Conservation (phyloP, 192 early-diverging fungal species). For the Backusella tarrabulga region DNA sequence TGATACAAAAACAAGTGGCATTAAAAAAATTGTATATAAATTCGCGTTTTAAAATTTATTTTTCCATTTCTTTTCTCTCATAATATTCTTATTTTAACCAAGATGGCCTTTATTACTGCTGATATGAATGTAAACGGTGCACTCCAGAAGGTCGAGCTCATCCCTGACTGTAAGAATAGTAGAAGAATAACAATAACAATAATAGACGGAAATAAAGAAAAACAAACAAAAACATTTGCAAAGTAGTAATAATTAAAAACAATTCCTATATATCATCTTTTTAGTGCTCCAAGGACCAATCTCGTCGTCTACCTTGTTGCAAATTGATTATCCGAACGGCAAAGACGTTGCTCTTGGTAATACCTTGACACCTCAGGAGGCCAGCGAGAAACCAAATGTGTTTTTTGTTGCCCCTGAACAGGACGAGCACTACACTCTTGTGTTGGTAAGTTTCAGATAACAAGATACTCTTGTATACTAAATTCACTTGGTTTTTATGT, state of each 20-base stretch:
- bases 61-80: not conserved
- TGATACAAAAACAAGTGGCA: not conserved
- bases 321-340: constrained; percentile 17
- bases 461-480: not conserved
- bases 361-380: constrained; percentile 12
- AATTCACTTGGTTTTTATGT: not conserved
- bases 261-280: not conserved
- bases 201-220: not conserved
- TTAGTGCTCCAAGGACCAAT: constrained; percentile 6
- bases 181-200: not conserved
- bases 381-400: constrained; percentile 15
- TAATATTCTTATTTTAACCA: not conserved
- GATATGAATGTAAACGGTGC: constrained; percentile 35
- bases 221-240: not conserved
- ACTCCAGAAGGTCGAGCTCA: constrained; percentile 38
- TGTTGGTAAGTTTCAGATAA: constrained; percentile 18
- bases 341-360: constrained; percentile 36
- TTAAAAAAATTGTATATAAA: not conserved
- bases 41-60: not conserved
- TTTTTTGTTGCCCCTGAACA: constrained; percentile 24
- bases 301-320: constrained; percentile 8
- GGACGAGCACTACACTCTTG: constrained; percentile 24
- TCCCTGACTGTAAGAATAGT: constrained; percentile 37
- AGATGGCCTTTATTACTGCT: constrained; percentile 48
- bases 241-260: not conserved